These are phyloP conservation scores for Collariella sp. DNA, from an alignment of 495 filamentous ascomycete species.

Conservation along the genomic window DNA sequence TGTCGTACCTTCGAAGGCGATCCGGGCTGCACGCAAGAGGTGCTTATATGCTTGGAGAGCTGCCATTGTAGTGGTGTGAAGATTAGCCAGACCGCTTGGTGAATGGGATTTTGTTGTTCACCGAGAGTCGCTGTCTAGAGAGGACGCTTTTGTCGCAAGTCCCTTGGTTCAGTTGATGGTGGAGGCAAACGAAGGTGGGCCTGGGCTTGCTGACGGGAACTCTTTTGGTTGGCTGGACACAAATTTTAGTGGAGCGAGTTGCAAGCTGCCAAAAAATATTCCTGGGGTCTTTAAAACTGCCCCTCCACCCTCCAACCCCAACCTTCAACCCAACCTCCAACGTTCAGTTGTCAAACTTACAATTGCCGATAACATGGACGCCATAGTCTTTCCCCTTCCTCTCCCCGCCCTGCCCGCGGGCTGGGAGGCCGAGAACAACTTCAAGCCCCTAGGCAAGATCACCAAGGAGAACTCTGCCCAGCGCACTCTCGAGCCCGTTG, in stretches of 20 bases:
- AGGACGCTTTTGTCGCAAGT: not conserved
- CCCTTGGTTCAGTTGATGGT: not conserved
- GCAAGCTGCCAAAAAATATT: conserved; percentile 19
- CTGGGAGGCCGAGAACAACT: conserved; percentile 86
- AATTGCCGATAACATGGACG: conserved; percentile 31
- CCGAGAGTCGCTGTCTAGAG: not conserved
- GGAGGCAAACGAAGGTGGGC: not conserved
- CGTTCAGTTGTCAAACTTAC: conserved; percentile 1
- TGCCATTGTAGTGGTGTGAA: conserved; percentile 38
- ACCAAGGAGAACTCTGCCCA: conserved; percentile 55
- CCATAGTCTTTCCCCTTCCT: conserved; percentile 36
- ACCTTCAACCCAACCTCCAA: not conserved
- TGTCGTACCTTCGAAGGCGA: conserved; percentile 70
- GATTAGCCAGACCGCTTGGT: not conserved
- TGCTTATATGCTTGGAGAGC: conserved; percentile 74
- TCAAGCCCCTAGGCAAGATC: conserved; percentile 66
- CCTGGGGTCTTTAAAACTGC: conserved; percentile 9
- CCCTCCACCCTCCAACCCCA: conserved; percentile 17
- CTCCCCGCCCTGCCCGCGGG: conserved; percentile 71
- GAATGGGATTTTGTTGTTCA: not conserved
- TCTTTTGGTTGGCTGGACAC: not conserved
- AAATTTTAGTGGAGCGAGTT: not conserved
- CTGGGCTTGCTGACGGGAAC: not conserved
- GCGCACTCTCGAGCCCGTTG: conserved; percentile 87
- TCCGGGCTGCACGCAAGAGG: conserved; percentile 68